Evolutionary conservation across 208 protist species (phyloP), one percentile per base, ranked within the genome.

Genomic region (Lotmaria passim): DNA sequence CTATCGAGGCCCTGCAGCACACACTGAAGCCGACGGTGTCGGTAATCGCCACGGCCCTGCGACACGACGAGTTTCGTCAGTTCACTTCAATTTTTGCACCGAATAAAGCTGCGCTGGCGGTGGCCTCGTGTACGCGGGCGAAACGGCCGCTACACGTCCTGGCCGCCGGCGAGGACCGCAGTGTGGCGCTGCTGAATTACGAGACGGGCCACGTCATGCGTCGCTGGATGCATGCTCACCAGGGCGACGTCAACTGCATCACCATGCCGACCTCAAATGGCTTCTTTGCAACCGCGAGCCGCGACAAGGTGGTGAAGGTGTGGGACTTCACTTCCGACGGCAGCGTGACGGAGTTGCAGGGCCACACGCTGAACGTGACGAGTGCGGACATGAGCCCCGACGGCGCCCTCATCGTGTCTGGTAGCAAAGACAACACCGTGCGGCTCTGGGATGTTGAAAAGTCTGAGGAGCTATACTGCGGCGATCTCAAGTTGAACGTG

Each of bases 341-440:
- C 38, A 38, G 75, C 17, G n/a, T 83, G 0, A 78, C 76, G 8
- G 77, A 82, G 52, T 69, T 90, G 47, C 15, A 33, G 26, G 82
- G 89, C 1, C 86, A 95, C 75, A 82, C 77, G 28, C 58, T 89
- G 48, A 90, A 82, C 57, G 85, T 93, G 19, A 80, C 85, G 30
- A 69, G 73, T 57, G 75, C 81, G 3, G 82, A 85, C 67, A 67
- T 83, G 59, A 68, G 56, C 67, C 19, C 55, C 1, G 63, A 79
- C 53, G 55, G 50, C 24, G 65, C 21, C 8, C 68, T 85, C 21
- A 69, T 81, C 24, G 80, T 91, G 58, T 93, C 83, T 1, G 87
- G 85, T n/a, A 87, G 85, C 80, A 83, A 78, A 38, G 87, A 92
- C 69, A 95, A 90, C 76, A 93, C 85, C 15, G 83, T 93, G 46